A percentile compares a stretch with the other conserved stretches of the same genome.
Evolutionary conservation across 2,329 filamentous ascomycete species (phyloP).

Genomic region (Cercospora nicotianae): DNA sequence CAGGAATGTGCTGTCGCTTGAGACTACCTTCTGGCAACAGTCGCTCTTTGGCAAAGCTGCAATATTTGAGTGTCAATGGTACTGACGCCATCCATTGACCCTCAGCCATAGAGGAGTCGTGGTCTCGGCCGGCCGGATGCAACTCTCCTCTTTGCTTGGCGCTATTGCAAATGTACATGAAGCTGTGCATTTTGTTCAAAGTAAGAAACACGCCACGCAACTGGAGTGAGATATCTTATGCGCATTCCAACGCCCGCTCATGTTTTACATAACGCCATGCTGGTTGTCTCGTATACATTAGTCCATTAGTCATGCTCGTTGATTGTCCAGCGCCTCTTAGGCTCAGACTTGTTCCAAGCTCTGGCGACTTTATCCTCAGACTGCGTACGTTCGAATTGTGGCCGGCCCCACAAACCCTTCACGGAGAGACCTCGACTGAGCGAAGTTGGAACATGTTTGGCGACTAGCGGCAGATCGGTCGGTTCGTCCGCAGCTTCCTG

Average conservation of each 20-base stretch:
- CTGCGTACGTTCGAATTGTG: slow-evolving; percentile 20
- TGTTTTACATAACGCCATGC: neutral
- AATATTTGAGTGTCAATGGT: neutral
- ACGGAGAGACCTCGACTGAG: slow-evolving; percentile 34
- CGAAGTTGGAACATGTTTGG: slow-evolving; percentile 24
- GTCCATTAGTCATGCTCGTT: slow-evolving; percentile 25
- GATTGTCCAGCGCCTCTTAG: slow-evolving; percentile 29
- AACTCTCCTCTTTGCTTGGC: neutral
- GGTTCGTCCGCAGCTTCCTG: slow-evolving; percentile 23
- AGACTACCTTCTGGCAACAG: neutral
- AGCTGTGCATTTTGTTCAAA: neutral
- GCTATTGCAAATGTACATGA: neutral
- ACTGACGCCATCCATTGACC: slow-evolving; percentile 3
- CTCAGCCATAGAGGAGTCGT: neutral
- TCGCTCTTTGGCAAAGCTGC: neutral
- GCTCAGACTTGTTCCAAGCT: slow-evolving; percentile 19
- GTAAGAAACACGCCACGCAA: neutral
- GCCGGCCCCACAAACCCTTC: slow-evolving; percentile 49
- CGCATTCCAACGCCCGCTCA: neutral
- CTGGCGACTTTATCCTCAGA: slow-evolving; percentile 23
- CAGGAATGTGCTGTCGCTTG: neutral
- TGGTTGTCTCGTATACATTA: neutral
- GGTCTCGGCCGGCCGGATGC: slow-evolving; percentile 3
- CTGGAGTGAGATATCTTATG: neutral
- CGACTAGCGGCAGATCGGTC: slow-evolving; percentile 22